These are phyloP conservation scores for Alternaria conjuncta DNA, from an alignment of 2,329 filamentous ascomycete species.

Conservation along the genomic window DNA sequence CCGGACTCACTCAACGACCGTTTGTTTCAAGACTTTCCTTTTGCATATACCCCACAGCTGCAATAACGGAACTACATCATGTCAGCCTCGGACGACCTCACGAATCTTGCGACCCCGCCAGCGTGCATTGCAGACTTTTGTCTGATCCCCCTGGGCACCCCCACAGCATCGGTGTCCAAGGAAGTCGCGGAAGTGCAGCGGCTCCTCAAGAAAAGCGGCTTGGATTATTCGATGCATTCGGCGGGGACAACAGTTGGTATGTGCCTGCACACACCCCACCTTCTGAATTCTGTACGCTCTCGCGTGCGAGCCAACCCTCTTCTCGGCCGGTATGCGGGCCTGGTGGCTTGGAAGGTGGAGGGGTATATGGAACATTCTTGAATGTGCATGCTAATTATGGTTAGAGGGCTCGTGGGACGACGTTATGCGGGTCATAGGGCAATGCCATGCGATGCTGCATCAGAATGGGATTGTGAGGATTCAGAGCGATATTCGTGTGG, in stretches of 20 bases:
- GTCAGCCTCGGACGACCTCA: constrained; percentile 27
- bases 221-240: constrained; percentile 89
- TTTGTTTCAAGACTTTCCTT: neutral
- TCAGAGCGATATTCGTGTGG: constrained; percentile 87
- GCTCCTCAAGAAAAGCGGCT: constrained; percentile 78
- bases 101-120: constrained; percentile 64
- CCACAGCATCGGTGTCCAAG: constrained; percentile 57
- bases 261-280: constrained; percentile 31
- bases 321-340: constrained; percentile 12
- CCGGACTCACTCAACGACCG: neutral
- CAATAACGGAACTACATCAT: constrained; percentile 13
- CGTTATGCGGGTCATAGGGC: constrained; percentile 68
- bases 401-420: constrained; percentile 90
- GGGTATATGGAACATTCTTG: constrained; percentile 3
- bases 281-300: neutral
- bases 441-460: constrained; percentile 50
- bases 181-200: constrained; percentile 90
- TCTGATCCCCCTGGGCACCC: constrained; percentile 75
- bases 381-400: constrained; percentile 8
- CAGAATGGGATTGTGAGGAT: constrained; percentile 63
- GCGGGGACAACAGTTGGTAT: constrained; percentile 90
- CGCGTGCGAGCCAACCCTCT: constrained; percentile 1
- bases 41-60: neutral
- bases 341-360: constrained; percentile 5
- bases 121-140: constrained; percentile 90